Evolutionary conservation across 129 eudicot genomes (phyloP).

Genomic region (Dittrichia graveolens): DNA sequence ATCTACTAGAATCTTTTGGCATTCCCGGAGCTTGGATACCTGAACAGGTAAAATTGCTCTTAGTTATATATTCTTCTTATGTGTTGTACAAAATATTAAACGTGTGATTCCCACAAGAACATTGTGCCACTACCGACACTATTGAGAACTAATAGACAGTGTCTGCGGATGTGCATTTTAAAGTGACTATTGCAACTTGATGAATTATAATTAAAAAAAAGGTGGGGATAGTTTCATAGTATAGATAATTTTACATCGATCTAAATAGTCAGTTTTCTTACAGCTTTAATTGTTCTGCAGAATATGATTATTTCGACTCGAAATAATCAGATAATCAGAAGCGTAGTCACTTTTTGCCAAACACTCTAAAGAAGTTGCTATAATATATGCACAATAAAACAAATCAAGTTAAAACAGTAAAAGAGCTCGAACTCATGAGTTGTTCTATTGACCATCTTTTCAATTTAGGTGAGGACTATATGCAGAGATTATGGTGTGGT

Average conservation of each 20-base stretch:
- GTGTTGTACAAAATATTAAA: background rate
- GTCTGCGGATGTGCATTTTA: too few species aligned
- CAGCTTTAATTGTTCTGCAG: background rate
- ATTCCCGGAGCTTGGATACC: constrained; percentile 86
- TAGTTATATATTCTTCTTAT: constrained; percentile 1
- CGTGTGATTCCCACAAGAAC: background rate
- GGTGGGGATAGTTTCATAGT: background rate
- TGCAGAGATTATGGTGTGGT: constrained; percentile 86
- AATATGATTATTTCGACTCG: background rate
- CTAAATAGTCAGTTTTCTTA: background rate
- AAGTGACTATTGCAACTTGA: background rate
- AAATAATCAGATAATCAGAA: background rate
- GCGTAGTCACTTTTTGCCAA: background rate
- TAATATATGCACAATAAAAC: background rate
- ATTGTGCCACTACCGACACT: too few species aligned
- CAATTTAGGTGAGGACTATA: constrained; percentile 60
- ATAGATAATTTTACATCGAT: background rate
- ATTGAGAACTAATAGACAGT: too few species aligned
- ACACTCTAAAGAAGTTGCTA: constrained; percentile 3
- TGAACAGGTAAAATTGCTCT: constrained; percentile 61
- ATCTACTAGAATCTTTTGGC: constrained; percentile 78
- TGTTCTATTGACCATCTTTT: constrained; percentile 12
- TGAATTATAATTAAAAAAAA: background rate
- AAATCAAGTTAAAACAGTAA: background rate
- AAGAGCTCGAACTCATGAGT: background rate